Evolutionary conservation across 2,329 filamentous ascomycete species (phyloP).

Genomic region (Exophiala oligosperma): DNA sequence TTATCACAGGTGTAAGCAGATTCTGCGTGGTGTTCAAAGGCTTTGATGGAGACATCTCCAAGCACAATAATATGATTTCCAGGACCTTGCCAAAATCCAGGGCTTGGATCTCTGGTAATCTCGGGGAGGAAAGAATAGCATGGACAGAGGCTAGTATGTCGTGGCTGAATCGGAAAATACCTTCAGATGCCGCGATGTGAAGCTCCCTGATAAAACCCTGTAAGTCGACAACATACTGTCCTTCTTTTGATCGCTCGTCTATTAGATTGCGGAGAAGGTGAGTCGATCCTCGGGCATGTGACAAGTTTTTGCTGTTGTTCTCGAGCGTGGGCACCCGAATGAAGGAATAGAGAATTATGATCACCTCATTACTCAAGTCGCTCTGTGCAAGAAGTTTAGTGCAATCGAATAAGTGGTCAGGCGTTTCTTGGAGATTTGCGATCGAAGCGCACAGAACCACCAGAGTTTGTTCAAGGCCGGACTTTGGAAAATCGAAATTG

Average conservation of each 20-base stretch:
- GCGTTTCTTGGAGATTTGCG: conserved; percentile 18
- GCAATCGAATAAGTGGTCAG: conserved; percentile 21
- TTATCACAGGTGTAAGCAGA: background rate
- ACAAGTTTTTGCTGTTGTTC: conserved; percentile 19
- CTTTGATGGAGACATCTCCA: conserved; percentile 12
- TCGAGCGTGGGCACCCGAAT: conserved; percentile 12
- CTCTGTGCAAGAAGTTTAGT: conserved; percentile 19
- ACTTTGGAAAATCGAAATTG: conserved; percentile 20
- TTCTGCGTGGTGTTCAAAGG: too few relatives aligned
- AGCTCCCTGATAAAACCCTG: conserved; percentile 16
- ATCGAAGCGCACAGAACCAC: conserved; percentile 25
- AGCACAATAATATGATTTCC: conserved; percentile 15
- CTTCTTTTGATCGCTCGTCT: conserved; percentile 12
- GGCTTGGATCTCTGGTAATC: conserved; percentile 7
- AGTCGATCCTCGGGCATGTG: conserved; percentile 22
- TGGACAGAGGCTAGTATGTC: conserved; percentile 24
- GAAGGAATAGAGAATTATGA: conserved; percentile 22
- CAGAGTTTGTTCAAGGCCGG: conserved; percentile 20
- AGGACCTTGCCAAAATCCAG: conserved; percentile 16
- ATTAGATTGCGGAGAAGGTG: conserved; percentile 20
- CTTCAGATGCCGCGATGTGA: conserved; percentile 18
- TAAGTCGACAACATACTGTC: conserved; percentile 16
- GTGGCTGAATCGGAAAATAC: conserved; percentile 23
- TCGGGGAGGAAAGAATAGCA: conserved; percentile 8
- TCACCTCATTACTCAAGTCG: conserved; percentile 10